Base-by-base conservation (phyloP, 345 rosid species). In the Cardamine occulta region DNA sequence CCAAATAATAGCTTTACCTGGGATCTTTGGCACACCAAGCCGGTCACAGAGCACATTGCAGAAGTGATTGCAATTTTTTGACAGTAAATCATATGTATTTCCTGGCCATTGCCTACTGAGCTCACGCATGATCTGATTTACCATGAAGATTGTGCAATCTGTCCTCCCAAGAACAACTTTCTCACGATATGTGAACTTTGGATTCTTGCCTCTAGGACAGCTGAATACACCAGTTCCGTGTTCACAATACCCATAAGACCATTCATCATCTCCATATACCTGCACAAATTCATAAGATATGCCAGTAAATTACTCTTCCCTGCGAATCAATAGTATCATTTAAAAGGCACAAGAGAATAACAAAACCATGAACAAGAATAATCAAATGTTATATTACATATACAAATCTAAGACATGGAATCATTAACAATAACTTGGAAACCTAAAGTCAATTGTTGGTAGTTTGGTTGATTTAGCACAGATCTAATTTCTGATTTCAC, bases 211-310 rank as follows among this genome's bases (percentile, higher is more conserved):
- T 60, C 89, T 82, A 17, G 96, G 94, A 81, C 93, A 95, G 66
- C 87, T 85, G 74, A 91, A 95, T 54, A 90, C 98, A 64, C 99
- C 99, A 70, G 91, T 86, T 72, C 99, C 99, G 40, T 87, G 88
- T 26, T 93, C 97, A 52, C 97, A 93, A 73, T 85, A 95, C 56
- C 98, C 99, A 63, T 88, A 93, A 76, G 98, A 95, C 96, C 98
- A 95, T 77, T 95, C 99, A 21, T 90, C 96, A 1, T 88, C 87
- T 66, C 98, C 97, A 86, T 87, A 85, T 39, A 93, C 83, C 98
- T 93, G 85, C 72, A 61, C n/a, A 57, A 12, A 52, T 3, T 24
- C 28, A 24, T 24, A 28, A 28, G 31, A 28, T 21, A 68, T 56
- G 68, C 28, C 55, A 65, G 32, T 31, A 66, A 78, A 68, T 72